These are phyloP conservation scores for Ramaria sp. DNA, from an alignment of 768 basidiomycete species.

Conservation along the genomic window DNA sequence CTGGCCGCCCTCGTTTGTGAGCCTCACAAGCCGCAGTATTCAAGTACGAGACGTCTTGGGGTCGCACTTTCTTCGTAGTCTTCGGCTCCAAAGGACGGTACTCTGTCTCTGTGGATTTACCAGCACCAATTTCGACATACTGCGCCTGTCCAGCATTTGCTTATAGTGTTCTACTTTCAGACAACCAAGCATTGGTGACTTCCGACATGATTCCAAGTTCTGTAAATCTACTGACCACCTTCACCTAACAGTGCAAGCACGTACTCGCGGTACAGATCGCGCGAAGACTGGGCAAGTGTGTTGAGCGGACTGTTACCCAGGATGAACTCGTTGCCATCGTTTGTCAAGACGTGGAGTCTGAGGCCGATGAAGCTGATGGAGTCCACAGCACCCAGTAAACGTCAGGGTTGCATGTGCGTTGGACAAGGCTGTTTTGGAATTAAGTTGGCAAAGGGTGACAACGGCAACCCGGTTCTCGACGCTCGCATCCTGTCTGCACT, in stretches of 20 bases:
- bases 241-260: conserved; percentile 60
- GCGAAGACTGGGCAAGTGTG: conserved; percentile 36
- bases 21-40: conserved; percentile 35
- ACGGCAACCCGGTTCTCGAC: no score
- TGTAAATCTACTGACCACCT: neutral
- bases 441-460: no score
- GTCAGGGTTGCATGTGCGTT: no score
- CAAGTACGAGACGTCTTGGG: conserved; percentile 47
- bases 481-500: no score
- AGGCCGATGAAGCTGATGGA: neutral
- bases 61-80: conserved; percentile 53
- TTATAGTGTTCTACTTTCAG: conserved; percentile 48
- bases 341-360: neutral
- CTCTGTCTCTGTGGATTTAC: conserved; percentile 40
- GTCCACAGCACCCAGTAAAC: no score
- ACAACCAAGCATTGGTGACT: conserved; percentile 54
- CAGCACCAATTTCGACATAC: conserved; percentile 33
- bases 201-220: neutral
- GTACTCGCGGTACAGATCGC: conserved; percentile 58
- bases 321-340: conserved; percentile 30
- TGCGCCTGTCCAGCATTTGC: conserved; percentile 72
- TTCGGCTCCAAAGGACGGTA: conserved; percentile 56
- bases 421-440: no score
- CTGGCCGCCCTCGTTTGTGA: neutral
- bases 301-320: conserved; percentile 35